These are phyloP conservation scores for Vitis vinifera DNA, from an alignment of 164 flowering plant genomes.

Conservation along the genomic window ASM3070453v1 NC_081808.1:506001-506500, in stretches of 20 bases:
- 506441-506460: no score
- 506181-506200: slow-evolving; percentile 13
- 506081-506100: no score
- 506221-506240: slow-evolving; percentile 3
- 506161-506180: no score
- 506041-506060: no score
- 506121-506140: no score
- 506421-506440: no score
- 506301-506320: slow-evolving; percentile 24
- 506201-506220: slow-evolving; percentile 30
- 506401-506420: neutral
- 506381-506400: slow-evolving; percentile 36
- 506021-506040: no score
- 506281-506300: slow-evolving; percentile 1
- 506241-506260: neutral
- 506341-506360: slow-evolving; percentile 79
- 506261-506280: neutral
- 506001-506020: no score
- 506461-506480: neutral
- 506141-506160: no score
- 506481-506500: no score
- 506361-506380: slow-evolving; percentile 70
- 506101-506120: no score
- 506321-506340: slow-evolving; percentile 70
- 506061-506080: no score